phyloP scores from a whole-genome alignment of 352 stramenopile species.

The Phytophthora agathidicida region DNA sequence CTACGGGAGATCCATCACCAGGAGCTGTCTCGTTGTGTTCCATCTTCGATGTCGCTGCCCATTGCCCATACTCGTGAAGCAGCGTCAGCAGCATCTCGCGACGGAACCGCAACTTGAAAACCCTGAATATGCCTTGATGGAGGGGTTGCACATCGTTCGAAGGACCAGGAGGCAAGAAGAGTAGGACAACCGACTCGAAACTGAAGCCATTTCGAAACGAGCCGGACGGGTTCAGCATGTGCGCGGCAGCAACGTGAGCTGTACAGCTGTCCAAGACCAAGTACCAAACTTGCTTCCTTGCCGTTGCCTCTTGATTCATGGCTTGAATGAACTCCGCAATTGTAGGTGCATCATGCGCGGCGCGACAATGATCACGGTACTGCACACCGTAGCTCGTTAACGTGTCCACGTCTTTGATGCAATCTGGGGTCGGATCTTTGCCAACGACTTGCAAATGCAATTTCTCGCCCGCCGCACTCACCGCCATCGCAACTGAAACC shows the following conservation, averaged over 20 bases:
- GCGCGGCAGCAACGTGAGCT: slow-evolving; percentile 66
- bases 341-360: slow-evolving; percentile 59
- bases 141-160: slow-evolving; percentile 51
- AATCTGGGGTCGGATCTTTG: slow-evolving; percentile 41
- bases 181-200: slow-evolving; percentile 69
- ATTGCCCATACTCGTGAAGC: slow-evolving; percentile 38
- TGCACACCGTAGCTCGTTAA: slow-evolving; percentile 42
- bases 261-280: slow-evolving; percentile 71
- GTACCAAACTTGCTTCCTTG: slow-evolving; percentile 70
- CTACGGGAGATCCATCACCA: slow-evolving; percentile 7
- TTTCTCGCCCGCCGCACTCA: slow-evolving; percentile 72
- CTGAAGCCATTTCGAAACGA: slow-evolving; percentile 67
- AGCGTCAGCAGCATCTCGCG: slow-evolving; percentile 61
- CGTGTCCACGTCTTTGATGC: slow-evolving; percentile 47
- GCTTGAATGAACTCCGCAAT: slow-evolving; percentile 61
- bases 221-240: slow-evolving; percentile 59
- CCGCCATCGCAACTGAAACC: slow-evolving; percentile 57
- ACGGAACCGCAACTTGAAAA: slow-evolving; percentile 70
- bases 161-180: slow-evolving; percentile 62
- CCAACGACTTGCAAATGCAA: slow-evolving; percentile 66
- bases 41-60: slow-evolving; percentile 10
- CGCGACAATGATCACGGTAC: slow-evolving; percentile 50
- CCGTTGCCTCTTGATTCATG: slow-evolving; percentile 64
- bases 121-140: slow-evolving; percentile 58
- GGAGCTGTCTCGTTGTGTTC: slow-evolving; percentile 7